These are phyloP conservation scores for Aspergillus affinis DNA, from an alignment of 495 filamentous ascomycete genomes.

Conservation along the genomic window DNA sequence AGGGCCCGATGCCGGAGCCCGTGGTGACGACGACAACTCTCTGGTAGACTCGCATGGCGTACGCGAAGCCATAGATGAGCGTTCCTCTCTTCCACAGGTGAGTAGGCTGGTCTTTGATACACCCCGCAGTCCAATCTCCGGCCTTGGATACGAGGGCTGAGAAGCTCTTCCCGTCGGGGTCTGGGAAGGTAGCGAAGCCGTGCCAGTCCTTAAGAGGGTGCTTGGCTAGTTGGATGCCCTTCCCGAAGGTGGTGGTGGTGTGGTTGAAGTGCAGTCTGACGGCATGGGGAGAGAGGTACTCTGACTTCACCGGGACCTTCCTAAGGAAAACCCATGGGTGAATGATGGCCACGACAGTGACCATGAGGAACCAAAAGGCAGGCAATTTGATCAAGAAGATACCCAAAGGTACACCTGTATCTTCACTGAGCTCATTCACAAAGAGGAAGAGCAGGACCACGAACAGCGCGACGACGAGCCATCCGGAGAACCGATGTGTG, in stretches of 20 bases:
- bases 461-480: constrained; percentile 51
- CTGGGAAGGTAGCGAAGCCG: constrained; percentile 73
- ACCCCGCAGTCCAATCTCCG: constrained; percentile 76
- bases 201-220: constrained; percentile 74
- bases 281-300: constrained; percentile 67
- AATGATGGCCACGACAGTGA: constrained; percentile 38
- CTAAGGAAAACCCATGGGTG: constrained; percentile 45
- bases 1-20: constrained; percentile 76
- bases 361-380: constrained; percentile 44
- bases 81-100: constrained; percentile 47
- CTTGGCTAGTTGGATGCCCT: constrained; percentile 48
- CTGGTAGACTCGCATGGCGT: constrained; percentile 67
- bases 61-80: constrained; percentile 68
- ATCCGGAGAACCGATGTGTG: constrained; percentile 56
- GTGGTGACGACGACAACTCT: constrained; percentile 75
- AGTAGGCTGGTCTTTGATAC: constrained; percentile 60
- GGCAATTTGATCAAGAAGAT: constrained; percentile 38
- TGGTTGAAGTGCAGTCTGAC: constrained; percentile 70
- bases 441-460: constrained; percentile 40
- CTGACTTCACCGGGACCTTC: constrained; percentile 57
- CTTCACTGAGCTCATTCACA: constrained; percentile 31
- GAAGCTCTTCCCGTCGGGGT: constrained; percentile 47
- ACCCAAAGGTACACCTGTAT: constrained; percentile 27
- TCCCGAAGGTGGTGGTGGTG: constrained; percentile 43
- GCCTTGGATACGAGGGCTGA: constrained; percentile 74